These are phyloP conservation scores for Lactifluus pinguis DNA, from an alignment of 768 basidiomycete species.

Conservation along the genomic window DNA sequence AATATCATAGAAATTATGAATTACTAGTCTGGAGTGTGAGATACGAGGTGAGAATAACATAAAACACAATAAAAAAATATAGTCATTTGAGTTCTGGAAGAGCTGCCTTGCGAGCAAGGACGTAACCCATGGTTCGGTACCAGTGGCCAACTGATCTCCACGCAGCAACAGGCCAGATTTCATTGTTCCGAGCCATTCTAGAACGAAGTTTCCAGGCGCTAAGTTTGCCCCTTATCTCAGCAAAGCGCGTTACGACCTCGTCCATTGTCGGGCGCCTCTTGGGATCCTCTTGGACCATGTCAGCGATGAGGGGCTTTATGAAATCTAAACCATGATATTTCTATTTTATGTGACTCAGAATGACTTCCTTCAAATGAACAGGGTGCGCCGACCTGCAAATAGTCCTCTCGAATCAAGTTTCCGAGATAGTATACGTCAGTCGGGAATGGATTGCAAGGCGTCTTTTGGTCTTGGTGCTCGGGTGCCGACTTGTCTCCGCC, in stretches of 20 bases:
- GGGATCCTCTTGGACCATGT: constrained; percentile 32
- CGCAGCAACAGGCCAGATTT: constrained; percentile 1
- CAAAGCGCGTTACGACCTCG: not conserved
- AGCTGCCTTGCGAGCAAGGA: not conserved
- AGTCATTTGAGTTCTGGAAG: constrained; percentile 9
- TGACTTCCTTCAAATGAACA: not conserved
- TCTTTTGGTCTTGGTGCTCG: constrained; percentile 13
- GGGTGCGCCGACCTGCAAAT: constrained; percentile 7
- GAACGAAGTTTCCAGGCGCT: constrained; percentile 14
- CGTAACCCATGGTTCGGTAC: not conserved
- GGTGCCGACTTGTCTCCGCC: constrained; percentile 24
- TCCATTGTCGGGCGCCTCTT: constrained; percentile 25
- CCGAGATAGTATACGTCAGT: constrained; percentile 24
- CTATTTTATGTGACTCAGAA: not conserved
- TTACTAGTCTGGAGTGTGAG: too few relatives aligned
- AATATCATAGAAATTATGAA: too few relatives aligned
- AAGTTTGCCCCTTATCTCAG: not conserved
- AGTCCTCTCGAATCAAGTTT: constrained; percentile 17
- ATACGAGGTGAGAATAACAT: not conserved
- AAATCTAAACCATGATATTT: constrained; percentile 11
- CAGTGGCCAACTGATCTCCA: constrained; percentile 4
- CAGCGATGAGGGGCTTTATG: constrained; percentile 14
- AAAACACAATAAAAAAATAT: not conserved
- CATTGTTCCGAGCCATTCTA: not conserved
- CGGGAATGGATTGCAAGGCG: constrained; percentile 20